Evolutionary conservation across 2,329 filamentous ascomycete genomes (phyloP).

Genomic region (Tolypocladium endophyticum): DNA sequence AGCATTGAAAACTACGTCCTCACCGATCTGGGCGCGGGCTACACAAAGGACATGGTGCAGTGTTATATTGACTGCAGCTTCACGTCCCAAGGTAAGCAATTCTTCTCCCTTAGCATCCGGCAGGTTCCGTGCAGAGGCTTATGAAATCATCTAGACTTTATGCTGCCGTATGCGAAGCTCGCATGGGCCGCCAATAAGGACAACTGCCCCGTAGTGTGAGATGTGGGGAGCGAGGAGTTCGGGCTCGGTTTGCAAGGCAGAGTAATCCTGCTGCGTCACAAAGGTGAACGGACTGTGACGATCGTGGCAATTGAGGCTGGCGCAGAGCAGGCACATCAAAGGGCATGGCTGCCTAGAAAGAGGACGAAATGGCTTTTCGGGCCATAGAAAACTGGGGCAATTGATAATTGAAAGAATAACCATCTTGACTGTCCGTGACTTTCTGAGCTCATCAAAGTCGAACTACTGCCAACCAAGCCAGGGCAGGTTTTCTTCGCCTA

Average conservation of each 20-base stretch:
- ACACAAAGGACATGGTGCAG: slow-evolving; percentile 21
- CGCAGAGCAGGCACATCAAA: neutral
- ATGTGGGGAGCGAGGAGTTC: neutral
- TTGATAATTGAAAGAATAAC: too few species aligned
- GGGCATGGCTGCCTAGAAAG: neutral
- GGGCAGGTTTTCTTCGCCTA: too few species aligned
- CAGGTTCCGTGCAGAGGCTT: neutral
- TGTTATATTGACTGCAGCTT: slow-evolving; percentile 29
- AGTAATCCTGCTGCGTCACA: neutral
- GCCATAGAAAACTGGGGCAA: too few species aligned
- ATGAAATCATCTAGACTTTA: slow-evolving; percentile 15
- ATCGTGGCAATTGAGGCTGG: neutral
- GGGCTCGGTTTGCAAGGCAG: neutral
- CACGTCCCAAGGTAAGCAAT: slow-evolving; percentile 19
- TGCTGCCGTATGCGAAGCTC: slow-evolving; percentile 26
- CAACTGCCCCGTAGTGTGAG: slow-evolving; percentile 19
- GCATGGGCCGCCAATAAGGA: slow-evolving; percentile 24
- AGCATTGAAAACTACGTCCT: slow-evolving; percentile 28
- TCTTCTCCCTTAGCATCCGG: too few species aligned
- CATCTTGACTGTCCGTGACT: too few species aligned
- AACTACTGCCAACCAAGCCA: neutral
- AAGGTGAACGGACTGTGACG: neutral
- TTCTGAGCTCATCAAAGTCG: too few species aligned
- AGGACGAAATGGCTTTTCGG: too few species aligned
- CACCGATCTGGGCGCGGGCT: slow-evolving; percentile 22